These are phyloP conservation scores for Cercospora nicotianae DNA, from an alignment of 2,329 filamentous ascomycete species.

Conservation along the genomic window DNA sequence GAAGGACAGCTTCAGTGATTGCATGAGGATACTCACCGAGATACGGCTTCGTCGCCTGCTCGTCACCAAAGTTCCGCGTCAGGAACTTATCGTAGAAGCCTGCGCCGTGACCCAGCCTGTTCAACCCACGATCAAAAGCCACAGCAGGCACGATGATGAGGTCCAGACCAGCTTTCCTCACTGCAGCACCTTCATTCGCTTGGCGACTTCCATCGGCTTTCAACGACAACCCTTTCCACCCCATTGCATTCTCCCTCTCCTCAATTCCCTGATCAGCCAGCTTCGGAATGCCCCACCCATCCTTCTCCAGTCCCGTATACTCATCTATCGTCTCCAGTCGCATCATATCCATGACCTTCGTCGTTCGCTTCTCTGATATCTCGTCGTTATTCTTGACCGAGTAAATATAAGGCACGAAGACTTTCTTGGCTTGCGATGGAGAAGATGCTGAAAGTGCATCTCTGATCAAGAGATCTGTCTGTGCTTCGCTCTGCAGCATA, in stretches of 20 bases:
- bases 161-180: slow-evolving; percentile 60
- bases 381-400: slow-evolving; percentile 5
- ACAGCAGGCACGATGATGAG: slow-evolving; percentile 90
- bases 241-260: slow-evolving; percentile 70
- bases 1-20: not conserved
- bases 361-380: slow-evolving; percentile 37
- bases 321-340: slow-evolving; percentile 71
- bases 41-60: slow-evolving; percentile 53
- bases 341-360: slow-evolving; percentile 93
- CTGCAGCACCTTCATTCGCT: slow-evolving; percentile 16
- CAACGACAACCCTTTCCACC: slow-evolving; percentile 54
- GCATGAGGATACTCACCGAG: slow-evolving; percentile 51
- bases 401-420: slow-evolving; percentile 83
- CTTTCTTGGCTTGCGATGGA: slow-evolving; percentile 66
- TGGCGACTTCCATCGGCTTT: slow-evolving; percentile 38
- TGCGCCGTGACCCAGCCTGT: slow-evolving; percentile 86
- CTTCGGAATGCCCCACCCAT: slow-evolving; percentile 95
- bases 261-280: slow-evolving; percentile 65
- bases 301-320: slow-evolving; percentile 72
- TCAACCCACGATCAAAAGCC: slow-evolving; percentile 76
- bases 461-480: slow-evolving; percentile 77
- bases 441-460: slow-evolving; percentile 70
- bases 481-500: slow-evolving; percentile 85
- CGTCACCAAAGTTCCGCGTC: slow-evolving; percentile 61
- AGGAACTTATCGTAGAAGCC: slow-evolving; percentile 97